A percentile compares a stretch with the other conserved stretches of the same genome.
phyloP scores from a whole-genome alignment of 306 rosid genomes.

The Dryas alaskensis region DNA sequence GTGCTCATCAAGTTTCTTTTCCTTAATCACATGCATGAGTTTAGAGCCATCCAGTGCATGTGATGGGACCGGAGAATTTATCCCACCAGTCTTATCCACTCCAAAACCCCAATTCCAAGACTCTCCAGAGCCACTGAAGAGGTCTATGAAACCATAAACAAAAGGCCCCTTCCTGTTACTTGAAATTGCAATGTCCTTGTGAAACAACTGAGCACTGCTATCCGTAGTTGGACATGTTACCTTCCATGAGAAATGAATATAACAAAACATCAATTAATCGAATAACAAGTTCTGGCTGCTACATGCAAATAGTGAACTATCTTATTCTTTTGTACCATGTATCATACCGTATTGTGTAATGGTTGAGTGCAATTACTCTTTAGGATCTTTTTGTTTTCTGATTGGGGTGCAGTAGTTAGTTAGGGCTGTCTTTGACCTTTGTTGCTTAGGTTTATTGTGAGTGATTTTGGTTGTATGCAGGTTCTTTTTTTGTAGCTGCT shows the following conservation, averaged over 20 bases:
- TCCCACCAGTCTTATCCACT: constrained; percentile 54
- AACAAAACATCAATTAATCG: constrained; percentile 19
- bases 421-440: too few relatives aligned
- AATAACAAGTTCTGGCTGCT: constrained; percentile 4
- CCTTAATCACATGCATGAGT: constrained; percentile 33
- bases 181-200: constrained; percentile 49
- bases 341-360: neutral
- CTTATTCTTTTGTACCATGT: neutral
- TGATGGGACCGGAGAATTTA: constrained; percentile 38
- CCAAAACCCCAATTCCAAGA: constrained; percentile 85
- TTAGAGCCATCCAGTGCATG: constrained; percentile 42
- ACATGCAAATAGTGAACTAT: neutral
- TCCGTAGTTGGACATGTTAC: constrained; percentile 38
- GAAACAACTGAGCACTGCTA: constrained; percentile 47
- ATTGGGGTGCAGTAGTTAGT: too few relatives aligned
- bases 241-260: constrained; percentile 44
- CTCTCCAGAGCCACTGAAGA: constrained; percentile 86
- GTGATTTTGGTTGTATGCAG: too few relatives aligned
- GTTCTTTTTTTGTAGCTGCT: too few relatives aligned
- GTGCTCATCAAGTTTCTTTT: constrained; percentile 47
- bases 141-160: constrained; percentile 85
- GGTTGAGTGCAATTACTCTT: neutral
- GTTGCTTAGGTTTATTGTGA: too few relatives aligned
- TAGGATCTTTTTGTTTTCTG: neutral
- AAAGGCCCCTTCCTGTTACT: constrained; percentile 51